Evolutionary conservation across 352 stramenopile genomes (phyloP), one percentile per base, ranked within the genome.

Genomic region (Phytopythium vexans): DNA sequence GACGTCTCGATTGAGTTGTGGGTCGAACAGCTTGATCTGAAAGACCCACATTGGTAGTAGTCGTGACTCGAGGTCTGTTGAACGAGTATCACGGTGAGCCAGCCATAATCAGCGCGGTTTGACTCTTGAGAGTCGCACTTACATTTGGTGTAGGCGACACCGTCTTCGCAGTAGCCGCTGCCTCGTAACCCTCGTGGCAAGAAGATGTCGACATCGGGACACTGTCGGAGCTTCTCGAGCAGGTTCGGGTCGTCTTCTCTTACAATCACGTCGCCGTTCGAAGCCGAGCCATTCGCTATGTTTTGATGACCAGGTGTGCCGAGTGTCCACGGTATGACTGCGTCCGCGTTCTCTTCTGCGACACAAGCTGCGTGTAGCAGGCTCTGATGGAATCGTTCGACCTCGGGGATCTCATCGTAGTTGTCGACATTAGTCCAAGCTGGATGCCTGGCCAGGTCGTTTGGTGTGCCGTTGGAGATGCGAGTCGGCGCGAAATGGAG

Each of bases 121-220:
- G 12, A 52, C 8, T 6, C 38, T 6, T 16, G 9, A n/a, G 15
- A 34, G 5, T 12, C 11, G 11, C 37, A 64, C 54, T 12, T 71
- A 85, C 77, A 84, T 54, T 88, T 86, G 40, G 73, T 70, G 60
- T 89, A 91, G 4, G 69, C 77, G 38, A 81, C 70, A 1, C 68
- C 72, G 49, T 91, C 81, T 54, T 91, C 75, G 64, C 81, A 91
- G 58, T 89, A 91, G 34, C 77, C 76, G 31, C 85, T 63, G 15
- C 64, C 65, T 14, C 77, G 66, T 32, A 88, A 61, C 0, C 62
- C 60, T 6, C 51, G 11, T 4, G 81, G 76, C n/a, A 86, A 54
- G 58, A 80, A 89, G 15, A 91, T 67, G 54, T 91, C 80, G 27
- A 90, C 58, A 40, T 77, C 68, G 0, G 77, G 70, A 43, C 80